These are phyloP conservation scores for Boletus pseudo-olivaceus DNA, from an alignment of 768 basidiomycete species.

Conservation along the genomic window DNA sequence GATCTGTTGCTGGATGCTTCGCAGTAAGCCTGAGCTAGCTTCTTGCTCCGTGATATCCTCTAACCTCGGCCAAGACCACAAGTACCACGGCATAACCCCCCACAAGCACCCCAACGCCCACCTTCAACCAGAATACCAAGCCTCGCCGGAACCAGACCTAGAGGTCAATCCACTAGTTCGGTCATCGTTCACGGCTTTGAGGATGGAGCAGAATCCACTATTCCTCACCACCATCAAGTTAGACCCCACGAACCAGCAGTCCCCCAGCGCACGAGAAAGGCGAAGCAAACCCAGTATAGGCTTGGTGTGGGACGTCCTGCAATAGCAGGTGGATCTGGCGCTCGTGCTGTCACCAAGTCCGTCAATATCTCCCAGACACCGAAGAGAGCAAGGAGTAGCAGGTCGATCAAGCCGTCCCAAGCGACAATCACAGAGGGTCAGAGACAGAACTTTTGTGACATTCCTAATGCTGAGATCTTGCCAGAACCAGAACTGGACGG, in stretches of 20 bases:
- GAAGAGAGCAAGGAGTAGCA: constrained; percentile 49
- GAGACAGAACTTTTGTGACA: not conserved
- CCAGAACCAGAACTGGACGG: constrained; percentile 27
- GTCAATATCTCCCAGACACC: constrained; percentile 43
- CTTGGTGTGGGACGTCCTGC: constrained; percentile 72
- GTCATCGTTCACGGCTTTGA: constrained; percentile 40
- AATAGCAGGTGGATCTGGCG: constrained; percentile 61
- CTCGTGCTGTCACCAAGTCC: constrained; percentile 63
- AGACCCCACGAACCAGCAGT: constrained; percentile 16
- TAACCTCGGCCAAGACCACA: constrained; percentile 29
- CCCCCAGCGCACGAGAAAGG: constrained; percentile 53
- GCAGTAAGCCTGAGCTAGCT: constrained; percentile 34
- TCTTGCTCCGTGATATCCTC: constrained; percentile 35
- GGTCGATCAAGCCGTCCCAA: constrained; percentile 47
- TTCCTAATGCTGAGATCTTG: constrained; percentile 10
- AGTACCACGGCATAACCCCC: constrained; percentile 18
- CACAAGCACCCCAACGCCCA: constrained; percentile 24
- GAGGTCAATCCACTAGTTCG: constrained; percentile 33
- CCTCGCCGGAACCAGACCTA: constrained; percentile 24
- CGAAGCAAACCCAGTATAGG: constrained; percentile 65
- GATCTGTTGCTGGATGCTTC: constrained; percentile 62
- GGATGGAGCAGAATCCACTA: constrained; percentile 38
- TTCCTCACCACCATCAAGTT: constrained; percentile 17
- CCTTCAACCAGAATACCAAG: constrained; percentile 34
- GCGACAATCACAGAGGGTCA: constrained; percentile 57